Base-by-base conservation (phyloP, 345 rosid species). In the Eucalyptus brandiana region DNA sequence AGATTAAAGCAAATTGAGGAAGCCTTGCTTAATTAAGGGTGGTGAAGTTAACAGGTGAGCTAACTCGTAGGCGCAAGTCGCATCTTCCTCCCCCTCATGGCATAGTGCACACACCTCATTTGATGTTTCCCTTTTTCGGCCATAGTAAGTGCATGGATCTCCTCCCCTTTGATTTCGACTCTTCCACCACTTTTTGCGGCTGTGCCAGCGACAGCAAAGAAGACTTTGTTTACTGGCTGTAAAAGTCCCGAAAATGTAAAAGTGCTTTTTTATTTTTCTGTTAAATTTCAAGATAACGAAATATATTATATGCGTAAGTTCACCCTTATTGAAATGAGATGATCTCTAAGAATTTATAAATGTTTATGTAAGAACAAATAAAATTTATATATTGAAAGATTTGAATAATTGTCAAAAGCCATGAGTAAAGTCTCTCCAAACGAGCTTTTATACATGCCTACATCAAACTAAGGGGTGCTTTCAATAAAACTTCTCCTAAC, bases 331-430 rank as follows among this genome's bases (percentile, higher is more conserved):
- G 4, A n/a, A n/a, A n/a, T n/a, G 32, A 30, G 76, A 15, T 30
- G n/a, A 62, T 28, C 16, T 28, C 34, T 13, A 12, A 62, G 7
- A 15, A 6, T 13, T 62, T 14, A 62, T 30, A 15, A 62, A 16
- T 50, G 2, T 65, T 8, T 15, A 30, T 0, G 9, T 51, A 7
- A 18, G 56, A 53, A 53, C 0, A 19, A 19, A 0, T 53, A 53
- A 53, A 19, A 53, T 53, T 53, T 53, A 53, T 3, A 53, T 3
- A 8, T 53, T 1, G 0, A 53, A 8, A 53, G 26, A 53, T 21
- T 21, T 8, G 58, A 53, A 53, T 53, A 30, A 62, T 6, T 62
- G 34, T 30, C 17, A 2, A 16, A 30, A 62, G 18, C 9, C 2
- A 62, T 0, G 5, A 62, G 9, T 30, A 62, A 13, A 62, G 18